A percentile compares a stretch with the other conserved stretches of the same genome.
These are phyloP conservation scores for Physcia stellaris DNA, from an alignment of 495 filamentous ascomycete species.

Conservation along the genomic window DNA sequence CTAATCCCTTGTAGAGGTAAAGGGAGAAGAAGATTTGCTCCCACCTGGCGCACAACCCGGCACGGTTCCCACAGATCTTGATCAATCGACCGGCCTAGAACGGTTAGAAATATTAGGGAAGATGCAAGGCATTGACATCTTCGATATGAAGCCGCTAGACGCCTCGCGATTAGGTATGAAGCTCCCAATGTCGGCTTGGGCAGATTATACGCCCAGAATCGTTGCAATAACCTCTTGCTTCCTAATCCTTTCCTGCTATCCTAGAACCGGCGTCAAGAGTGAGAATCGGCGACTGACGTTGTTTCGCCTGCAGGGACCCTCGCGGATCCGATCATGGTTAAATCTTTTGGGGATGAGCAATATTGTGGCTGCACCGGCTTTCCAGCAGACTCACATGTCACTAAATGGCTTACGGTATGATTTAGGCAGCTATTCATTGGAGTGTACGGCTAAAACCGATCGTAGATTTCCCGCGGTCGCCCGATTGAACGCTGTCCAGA, in stretches of 20 bases:
- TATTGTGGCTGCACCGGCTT: slow-evolving; percentile 91
- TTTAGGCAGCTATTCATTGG: too few species aligned
- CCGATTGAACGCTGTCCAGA: slow-evolving; percentile 87
- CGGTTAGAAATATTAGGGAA: slow-evolving; percentile 97
- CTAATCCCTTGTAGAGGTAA: slow-evolving; percentile 82
- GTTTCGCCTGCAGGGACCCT: slow-evolving; percentile 78
- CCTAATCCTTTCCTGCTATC: too few species aligned
- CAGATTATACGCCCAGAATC: neutral
- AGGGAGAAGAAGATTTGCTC: slow-evolving; percentile 64
- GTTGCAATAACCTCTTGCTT: too few species aligned
- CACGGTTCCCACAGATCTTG: slow-evolving; percentile 80
- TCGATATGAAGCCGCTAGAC: slow-evolving; percentile 95
- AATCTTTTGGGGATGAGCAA: slow-evolving; percentile 86
- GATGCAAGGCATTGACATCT: slow-evolving; percentile 96
- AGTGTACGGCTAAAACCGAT: too few species aligned
- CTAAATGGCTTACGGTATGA: slow-evolving; percentile 80
- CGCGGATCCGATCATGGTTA: slow-evolving; percentile 77
- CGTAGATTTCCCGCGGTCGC: slow-evolving; percentile 75
- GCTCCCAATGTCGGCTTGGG: neutral
- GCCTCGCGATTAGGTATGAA: slow-evolving; percentile 63
- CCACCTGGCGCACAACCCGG: slow-evolving; percentile 68
- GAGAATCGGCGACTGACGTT: too few species aligned
- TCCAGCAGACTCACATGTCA: slow-evolving; percentile 81
- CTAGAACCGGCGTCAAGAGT: neutral
- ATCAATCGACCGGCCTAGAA: slow-evolving; percentile 93